phyloP scores from a whole-genome alignment of 768 basidiomycete species.

The Lactarius evosmus region DNA sequence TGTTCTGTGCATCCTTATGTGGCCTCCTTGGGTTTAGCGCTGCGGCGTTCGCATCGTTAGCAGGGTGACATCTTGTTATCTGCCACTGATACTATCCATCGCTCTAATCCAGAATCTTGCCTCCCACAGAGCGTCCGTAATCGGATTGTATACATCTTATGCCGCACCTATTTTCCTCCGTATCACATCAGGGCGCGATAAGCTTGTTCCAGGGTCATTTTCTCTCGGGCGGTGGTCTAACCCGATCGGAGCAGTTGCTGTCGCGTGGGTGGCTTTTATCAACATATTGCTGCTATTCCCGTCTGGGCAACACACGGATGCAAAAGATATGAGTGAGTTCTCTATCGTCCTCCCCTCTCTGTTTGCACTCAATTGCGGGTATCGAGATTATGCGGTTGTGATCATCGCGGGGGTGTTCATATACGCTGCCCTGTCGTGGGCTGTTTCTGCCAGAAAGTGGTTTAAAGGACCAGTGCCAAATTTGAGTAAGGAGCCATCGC shows the following conservation, averaged over 20 bases:
- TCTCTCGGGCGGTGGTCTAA: slow-evolving; percentile 57
- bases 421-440: slow-evolving; percentile 62
- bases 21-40: slow-evolving; percentile 64
- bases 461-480: slow-evolving; percentile 64
- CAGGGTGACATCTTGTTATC: slow-evolving; percentile 46
- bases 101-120: not conserved
- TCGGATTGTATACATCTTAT: slow-evolving; percentile 68
- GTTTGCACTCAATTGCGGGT: slow-evolving; percentile 8
- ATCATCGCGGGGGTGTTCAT: slow-evolving; percentile 63
- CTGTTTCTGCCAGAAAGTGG: slow-evolving; percentile 65
- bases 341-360: not conserved
- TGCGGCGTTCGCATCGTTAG: slow-evolving; percentile 61
- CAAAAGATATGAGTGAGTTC: slow-evolving; percentile 27
- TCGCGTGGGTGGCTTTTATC: slow-evolving; percentile 65
- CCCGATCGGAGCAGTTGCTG: slow-evolving; percentile 58
- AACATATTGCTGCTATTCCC: slow-evolving; percentile 53
- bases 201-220: slow-evolving; percentile 58
- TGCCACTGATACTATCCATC: too few relatives aligned
- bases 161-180: slow-evolving; percentile 65
- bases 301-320: not conserved
- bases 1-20: slow-evolving; percentile 51
- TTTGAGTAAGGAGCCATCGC: slow-evolving; percentile 8
- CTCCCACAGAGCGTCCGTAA: slow-evolving; percentile 57
- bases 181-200: slow-evolving; percentile 63
- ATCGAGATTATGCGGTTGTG: slow-evolving; percentile 63